phyloP scores from a whole-genome alignment of 192 early-diverging fungal genomes.

The Podila epicladia region DNA sequence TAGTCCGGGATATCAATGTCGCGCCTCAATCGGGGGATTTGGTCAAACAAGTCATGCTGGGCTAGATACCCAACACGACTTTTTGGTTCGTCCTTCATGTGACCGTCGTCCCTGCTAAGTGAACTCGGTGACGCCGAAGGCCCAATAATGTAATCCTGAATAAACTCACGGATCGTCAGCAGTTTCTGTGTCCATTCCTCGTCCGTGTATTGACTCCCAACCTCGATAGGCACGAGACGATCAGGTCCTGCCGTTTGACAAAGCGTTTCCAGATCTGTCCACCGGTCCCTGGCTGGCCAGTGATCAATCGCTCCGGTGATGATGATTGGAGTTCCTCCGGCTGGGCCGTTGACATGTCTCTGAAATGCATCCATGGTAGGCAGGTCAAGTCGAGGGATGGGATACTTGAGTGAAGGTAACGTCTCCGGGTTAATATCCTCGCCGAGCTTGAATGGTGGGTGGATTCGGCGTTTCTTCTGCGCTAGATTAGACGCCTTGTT shows the following conservation, averaged over 20 bases:
- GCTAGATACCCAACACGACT: constrained; percentile 75
- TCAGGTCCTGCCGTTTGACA: constrained; percentile 64
- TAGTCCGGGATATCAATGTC: constrained; percentile 87
- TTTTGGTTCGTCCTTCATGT: background rate
- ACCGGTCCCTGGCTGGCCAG: constrained; percentile 75
- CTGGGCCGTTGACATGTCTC: constrained; percentile 31
- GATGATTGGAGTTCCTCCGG: constrained; percentile 56
- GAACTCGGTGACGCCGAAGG: background rate
- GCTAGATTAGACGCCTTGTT: background rate
- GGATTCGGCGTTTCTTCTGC: constrained; percentile 19
- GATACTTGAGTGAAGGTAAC: constrained; percentile 20
- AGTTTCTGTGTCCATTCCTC: constrained; percentile 77
- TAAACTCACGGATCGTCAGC: constrained; percentile 76
- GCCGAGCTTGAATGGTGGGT: background rate
- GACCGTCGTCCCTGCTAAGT: background rate
- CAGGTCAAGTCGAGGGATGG: constrained; percentile 32
- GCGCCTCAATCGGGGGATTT: constrained; percentile 71
- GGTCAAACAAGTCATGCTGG: constrained; percentile 85
- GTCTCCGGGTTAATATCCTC: constrained; percentile 6
- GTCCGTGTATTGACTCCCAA: constrained; percentile 84
- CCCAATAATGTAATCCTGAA: constrained; percentile 56
- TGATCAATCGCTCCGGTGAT: constrained; percentile 63
- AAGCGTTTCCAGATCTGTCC: constrained; percentile 72
- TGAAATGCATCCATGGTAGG: constrained; percentile 54
- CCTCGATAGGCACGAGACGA: constrained; percentile 84